These are phyloP conservation scores for Talaromyces sp. DNA, from an alignment of 2,329 filamentous ascomycete genomes.

Conservation along the genomic window DNA sequence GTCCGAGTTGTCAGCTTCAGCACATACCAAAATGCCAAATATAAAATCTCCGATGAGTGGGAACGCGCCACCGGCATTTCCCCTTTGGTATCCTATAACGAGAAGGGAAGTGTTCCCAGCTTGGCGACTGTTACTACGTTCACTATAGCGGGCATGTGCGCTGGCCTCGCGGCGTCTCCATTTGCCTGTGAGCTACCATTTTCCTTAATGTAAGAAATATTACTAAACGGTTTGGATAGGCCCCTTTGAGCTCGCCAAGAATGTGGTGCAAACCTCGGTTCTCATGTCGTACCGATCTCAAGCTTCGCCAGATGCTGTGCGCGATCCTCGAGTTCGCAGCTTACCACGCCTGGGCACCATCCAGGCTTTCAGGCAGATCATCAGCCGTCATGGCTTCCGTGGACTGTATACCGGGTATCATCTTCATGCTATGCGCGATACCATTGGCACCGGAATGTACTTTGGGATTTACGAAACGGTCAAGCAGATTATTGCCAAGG, in stretches of 20 bases:
- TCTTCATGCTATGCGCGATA: slow-evolving; percentile 41
- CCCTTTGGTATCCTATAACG: slow-evolving; percentile 36
- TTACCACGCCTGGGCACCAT: slow-evolving; percentile 38
- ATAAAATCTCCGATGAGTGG: slow-evolving; percentile 34
- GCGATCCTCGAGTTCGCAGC: slow-evolving; percentile 28
- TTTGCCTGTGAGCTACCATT: slow-evolving; percentile 36
- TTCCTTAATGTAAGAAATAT: neutral
- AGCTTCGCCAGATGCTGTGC: slow-evolving; percentile 29
- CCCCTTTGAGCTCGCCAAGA: slow-evolving; percentile 45
- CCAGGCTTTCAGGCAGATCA: slow-evolving; percentile 38
- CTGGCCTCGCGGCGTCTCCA: slow-evolving; percentile 37
- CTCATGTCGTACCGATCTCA: slow-evolving; percentile 38
- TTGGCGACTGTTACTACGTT: slow-evolving; percentile 38
- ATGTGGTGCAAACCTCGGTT: slow-evolving; percentile 45
- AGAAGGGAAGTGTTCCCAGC: slow-evolving; percentile 37
- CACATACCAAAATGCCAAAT: slow-evolving; percentile 40
- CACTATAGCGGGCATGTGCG: slow-evolving; percentile 36
- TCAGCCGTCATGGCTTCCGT: slow-evolving; percentile 36
- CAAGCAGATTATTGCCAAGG: slow-evolving; percentile 41
- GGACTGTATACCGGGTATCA: slow-evolving; percentile 43
- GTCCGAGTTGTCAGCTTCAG: slow-evolving; percentile 43
- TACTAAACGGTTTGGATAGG: slow-evolving; percentile 20
- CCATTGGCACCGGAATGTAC: slow-evolving; percentile 41
- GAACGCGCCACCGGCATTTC: slow-evolving; percentile 36
- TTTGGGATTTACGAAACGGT: slow-evolving; percentile 44